Evolutionary conservation across 805 yeast species (phyloP), one percentile per base, ranked within the genome.

Genomic region (Candida tallmaniae): DNA sequence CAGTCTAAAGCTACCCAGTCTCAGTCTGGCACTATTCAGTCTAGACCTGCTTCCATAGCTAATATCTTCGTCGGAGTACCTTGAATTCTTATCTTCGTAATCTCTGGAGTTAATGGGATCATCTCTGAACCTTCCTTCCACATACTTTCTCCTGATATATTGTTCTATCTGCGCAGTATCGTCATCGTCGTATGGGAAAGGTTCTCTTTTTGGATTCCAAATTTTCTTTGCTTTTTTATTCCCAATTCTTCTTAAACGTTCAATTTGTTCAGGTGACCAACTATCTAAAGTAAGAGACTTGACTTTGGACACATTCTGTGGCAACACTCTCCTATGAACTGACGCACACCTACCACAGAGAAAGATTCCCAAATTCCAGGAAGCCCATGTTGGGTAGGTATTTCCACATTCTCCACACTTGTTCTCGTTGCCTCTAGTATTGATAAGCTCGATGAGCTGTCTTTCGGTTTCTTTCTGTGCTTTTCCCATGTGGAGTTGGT

Each of bases 281-380:
- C 64, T 58, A 46, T 86, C 95, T 52, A 82, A 64, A 4, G 88
- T 77, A 35, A 86, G 61, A 0, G 89, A 80, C 48, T 83, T 83
- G 6, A 84, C 85, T 32, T 65, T 60, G 4, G 89, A 79, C 9
- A 80, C 57, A 26, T 76, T 77, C 2, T 67, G 47, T 0, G 87
- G 84, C 15, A 66, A 51, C 27, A 84, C 63, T 36, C 73, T 73
- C 40, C 86, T 66, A 56, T 86, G 95, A 22, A 79, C 69, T 3
- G 85, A 76, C 6, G 94, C 90, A 68, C 95, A 86, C 44, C 93
- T 65, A 11, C 93, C 93, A 62, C 95, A 86, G 12, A 86, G 62
- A 39, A 86, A 78, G 4, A 84, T 60, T 18, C 94, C 95, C 27
- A 84, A 40, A 41, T 54, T 63, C 37, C 49, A 56, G 24, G 68